Evolutionary conservation across 2,329 filamentous ascomycete genomes (phyloP), one percentile per base, ranked within the genome.

Genomic region (Penicillium verrucosum): DNA sequence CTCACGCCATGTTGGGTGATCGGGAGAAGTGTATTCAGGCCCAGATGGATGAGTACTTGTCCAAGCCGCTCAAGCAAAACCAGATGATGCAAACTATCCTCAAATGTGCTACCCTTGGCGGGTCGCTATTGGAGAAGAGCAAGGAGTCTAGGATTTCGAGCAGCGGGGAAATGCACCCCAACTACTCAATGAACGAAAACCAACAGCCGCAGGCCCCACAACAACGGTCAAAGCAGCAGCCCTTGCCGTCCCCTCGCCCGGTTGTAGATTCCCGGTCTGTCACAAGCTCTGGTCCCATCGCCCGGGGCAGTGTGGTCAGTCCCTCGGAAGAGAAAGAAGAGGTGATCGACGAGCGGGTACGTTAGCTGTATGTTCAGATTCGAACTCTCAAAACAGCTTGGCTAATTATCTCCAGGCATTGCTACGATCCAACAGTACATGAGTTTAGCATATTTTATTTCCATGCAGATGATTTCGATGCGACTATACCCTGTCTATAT

Each of bases 41-140:
- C 10, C 92, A 97, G 78, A 99, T 99, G 94, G 94, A 99, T 73
- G 94, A 99, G 75, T 99, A 99, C 71, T 81, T 99, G 41, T 96
- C 93, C 18, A 99, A 99, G 73, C 93, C 93, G 27, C 81, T 97
- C 59, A 95, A 97, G 75, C 93, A 96, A 71, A 97, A 96, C 73
- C 91, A 96, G 73, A 87, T 97, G 69, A 97, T 97, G 69, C 93
- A 97, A 78, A 97, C 92, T 1, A 97, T 99, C 58, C 84, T 97
- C 62, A 96, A 97, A 74, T 97, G 93, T 72, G 93, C 92, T 12
- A 97, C 94, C 5, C 86, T 97, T 34, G 92, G 93, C 56, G 73
- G 73, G 21, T 75, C 73, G 8, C 64, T 77, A 27, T 58, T 75
- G 54, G 74, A 75, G 58, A 76, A 76, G 70, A 77, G 72, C 63